Evolutionary conservation across 2,329 filamentous ascomycete species (phyloP).

Genomic region (Penicillium sp.): DNA sequence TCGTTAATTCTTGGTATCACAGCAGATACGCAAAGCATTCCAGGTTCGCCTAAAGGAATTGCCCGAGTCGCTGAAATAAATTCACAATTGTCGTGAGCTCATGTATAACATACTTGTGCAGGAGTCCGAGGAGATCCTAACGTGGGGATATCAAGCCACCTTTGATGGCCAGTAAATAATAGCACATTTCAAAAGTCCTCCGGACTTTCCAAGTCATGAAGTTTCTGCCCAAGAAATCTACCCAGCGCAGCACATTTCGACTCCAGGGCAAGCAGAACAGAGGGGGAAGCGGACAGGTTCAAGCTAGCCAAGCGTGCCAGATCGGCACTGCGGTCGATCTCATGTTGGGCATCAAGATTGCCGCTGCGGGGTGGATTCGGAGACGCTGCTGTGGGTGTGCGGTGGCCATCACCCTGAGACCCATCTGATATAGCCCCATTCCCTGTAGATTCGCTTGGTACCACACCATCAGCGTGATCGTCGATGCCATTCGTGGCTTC

Average conservation of each 20-base stretch:
- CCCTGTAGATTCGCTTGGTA: background rate
- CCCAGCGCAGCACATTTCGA: slow-evolving; percentile 43
- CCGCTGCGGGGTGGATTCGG: slow-evolving; percentile 21
- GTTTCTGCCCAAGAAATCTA: slow-evolving; percentile 38
- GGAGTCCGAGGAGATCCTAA: no score
- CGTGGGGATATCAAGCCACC: background rate
- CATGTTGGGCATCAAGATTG: slow-evolving; percentile 34
- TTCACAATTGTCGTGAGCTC: slow-evolving; percentile 7
- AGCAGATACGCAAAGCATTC: background rate
- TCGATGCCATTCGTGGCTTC: slow-evolving; percentile 12
- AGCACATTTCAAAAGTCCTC: slow-evolving; percentile 37
- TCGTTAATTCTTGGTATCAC: background rate
- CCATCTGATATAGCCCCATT: slow-evolving; percentile 13
- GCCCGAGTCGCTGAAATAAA: background rate
- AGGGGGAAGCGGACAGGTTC: slow-evolving; percentile 38
- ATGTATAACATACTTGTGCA: slow-evolving; percentile 1
- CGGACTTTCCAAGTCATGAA: slow-evolving; percentile 40
- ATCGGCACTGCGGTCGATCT: slow-evolving; percentile 40
- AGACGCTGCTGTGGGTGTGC: slow-evolving; percentile 5
- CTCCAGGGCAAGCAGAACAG: slow-evolving; percentile 40
- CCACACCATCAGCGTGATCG: background rate
- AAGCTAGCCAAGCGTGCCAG: slow-evolving; percentile 38
- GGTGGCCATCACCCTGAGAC: slow-evolving; percentile 12
- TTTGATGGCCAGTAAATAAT: background rate
- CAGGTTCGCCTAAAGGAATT: background rate